A percentile compares a stretch with the other conserved stretches of the same genome.
Evolutionary conservation across 225 moss, liverwort and hornwort species (phyloP).

Genomic region (Takakia lepidozioides): DNA sequence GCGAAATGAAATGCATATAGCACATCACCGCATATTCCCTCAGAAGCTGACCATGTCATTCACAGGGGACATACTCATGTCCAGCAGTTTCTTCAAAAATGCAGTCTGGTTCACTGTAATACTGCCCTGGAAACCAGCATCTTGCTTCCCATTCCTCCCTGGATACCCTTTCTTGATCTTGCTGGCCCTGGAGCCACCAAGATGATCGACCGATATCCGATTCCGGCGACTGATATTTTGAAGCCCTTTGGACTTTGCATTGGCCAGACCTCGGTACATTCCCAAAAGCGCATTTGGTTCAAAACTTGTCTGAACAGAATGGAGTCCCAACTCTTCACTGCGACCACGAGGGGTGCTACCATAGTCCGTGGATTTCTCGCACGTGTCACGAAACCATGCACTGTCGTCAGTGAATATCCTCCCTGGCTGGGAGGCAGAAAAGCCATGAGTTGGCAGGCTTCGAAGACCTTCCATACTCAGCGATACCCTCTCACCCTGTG

Average conservation of each 20-base stretch:
- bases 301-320: constrained; percentile 39
- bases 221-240: constrained; percentile 65
- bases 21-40: too few relatives aligned
- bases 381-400: constrained; percentile 29
- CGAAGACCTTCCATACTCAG: constrained; percentile 31
- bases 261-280: constrained; percentile 68
- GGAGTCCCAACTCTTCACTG: constrained; percentile 52
- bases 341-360: constrained; percentile 33
- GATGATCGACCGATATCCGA: constrained; percentile 88
- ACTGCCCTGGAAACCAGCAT: constrained; percentile 73
- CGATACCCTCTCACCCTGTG: constrained; percentile 40
- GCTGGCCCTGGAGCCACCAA: constrained; percentile 58
- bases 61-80: constrained; percentile 48
- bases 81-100: constrained; percentile 47
- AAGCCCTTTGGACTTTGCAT: constrained; percentile 57
- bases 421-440: constrained; percentile 30
- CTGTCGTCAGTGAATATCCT: constrained; percentile 27
- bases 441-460: constrained; percentile 14
- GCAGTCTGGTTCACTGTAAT: constrained; percentile 86
- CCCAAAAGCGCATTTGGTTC: constrained; percentile 65
- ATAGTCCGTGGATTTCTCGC: constrained; percentile 43
- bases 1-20: too few relatives aligned
- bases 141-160: constrained; percentile 58
- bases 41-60: constrained; percentile 48
- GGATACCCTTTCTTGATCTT: constrained; percentile 39